Evolutionary conservation across 1,284 basidiomycete species (phyloP).

Genomic region (Trichosporon sp.): DNA sequence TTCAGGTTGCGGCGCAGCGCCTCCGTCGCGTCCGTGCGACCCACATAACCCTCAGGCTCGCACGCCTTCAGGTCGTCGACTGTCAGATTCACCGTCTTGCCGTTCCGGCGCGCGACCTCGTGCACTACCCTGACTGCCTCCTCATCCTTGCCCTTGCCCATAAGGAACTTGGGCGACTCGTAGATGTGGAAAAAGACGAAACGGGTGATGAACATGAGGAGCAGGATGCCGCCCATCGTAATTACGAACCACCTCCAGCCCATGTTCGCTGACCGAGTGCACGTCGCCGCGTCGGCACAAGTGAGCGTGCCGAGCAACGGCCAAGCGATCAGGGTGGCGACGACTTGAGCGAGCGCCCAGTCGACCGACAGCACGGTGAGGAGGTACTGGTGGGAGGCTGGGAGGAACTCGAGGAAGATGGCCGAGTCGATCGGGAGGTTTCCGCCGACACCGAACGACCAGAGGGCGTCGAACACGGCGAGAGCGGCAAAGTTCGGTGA

Average conservation of each 20-base stretch:
- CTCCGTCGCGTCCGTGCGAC: conserved; percentile 18
- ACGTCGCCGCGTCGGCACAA: conserved; percentile 14
- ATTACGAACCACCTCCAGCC: conserved; percentile 56
- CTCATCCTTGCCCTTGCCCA: conserved; percentile 59
- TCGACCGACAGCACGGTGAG: conserved; percentile 61
- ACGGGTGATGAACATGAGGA: conserved; percentile 49
- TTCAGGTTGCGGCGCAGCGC: conserved; percentile 43
- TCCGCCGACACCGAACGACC: conserved; percentile 60
- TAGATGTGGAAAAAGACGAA: conserved; percentile 51
- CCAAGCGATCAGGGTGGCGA: conserved; percentile 35
- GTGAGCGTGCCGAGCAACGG: conserved; percentile 28
- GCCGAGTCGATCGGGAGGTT: conserved; percentile 60
- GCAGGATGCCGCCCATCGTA: conserved; percentile 53
- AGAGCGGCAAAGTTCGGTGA: conserved; percentile 57
- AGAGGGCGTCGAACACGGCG: conserved; percentile 59
- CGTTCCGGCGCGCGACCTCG: conserved; percentile 56
- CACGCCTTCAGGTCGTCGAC: conserved; percentile 52
- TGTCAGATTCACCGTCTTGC: conserved; percentile 54
- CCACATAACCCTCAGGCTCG: conserved; percentile 23
- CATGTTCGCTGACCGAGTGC: conserved; percentile 31
- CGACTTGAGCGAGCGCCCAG: conserved; percentile 59
- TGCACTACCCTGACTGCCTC: conserved; percentile 56
- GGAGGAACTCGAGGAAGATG: conserved; percentile 59
- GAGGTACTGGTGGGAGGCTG: conserved; percentile 55
- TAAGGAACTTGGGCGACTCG: conserved; percentile 55